Percentiles rank a stretch among this genome's conserved stretches.
These are phyloP conservation scores for Apodospora peruviana DNA, from an alignment of 495 filamentous ascomycete genomes.

Conservation along the genomic window DNA sequence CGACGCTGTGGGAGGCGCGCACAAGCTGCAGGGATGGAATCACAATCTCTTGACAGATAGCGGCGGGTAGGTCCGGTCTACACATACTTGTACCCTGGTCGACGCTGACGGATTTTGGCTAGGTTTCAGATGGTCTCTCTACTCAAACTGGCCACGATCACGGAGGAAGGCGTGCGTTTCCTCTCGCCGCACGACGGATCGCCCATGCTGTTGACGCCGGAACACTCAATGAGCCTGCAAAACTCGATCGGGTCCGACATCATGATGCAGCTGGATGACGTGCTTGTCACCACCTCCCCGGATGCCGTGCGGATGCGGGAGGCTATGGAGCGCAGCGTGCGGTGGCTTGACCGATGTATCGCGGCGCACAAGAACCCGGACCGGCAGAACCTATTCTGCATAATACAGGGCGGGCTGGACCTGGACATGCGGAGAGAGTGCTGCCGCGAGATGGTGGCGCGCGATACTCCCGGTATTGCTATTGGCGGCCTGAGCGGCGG, in stretches of 20 bases:
- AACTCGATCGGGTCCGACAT: slow-evolving; percentile 98
- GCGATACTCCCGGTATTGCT: slow-evolving; percentile 92
- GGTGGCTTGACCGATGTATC: slow-evolving; percentile 98
- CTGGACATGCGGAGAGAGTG: slow-evolving; percentile 82
- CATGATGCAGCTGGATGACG: slow-evolving; percentile 98
- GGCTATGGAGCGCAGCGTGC: slow-evolving; percentile 91
- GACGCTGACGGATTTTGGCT: slow-evolving; percentile 10
- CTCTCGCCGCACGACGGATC: slow-evolving; percentile 89
- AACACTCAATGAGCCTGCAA: slow-evolving; percentile 94
- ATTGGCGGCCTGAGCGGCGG: slow-evolving; percentile 93
- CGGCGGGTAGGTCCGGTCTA: slow-evolving; percentile 83
- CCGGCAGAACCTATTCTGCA: slow-evolving; percentile 95
- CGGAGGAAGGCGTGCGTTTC: slow-evolving; percentile 93
- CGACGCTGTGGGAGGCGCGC: slow-evolving; percentile 82
- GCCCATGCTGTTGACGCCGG: slow-evolving; percentile 96
- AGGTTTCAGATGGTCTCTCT: slow-evolving; percentile 99
- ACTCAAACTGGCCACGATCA: slow-evolving; percentile 86
- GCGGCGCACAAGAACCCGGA: slow-evolving; percentile 77
- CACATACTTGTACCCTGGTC: not conserved
- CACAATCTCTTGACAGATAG: slow-evolving; percentile 96
- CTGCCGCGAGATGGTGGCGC: slow-evolving; percentile 80
- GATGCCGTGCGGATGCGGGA: slow-evolving; percentile 81
- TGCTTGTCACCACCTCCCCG: slow-evolving; percentile 90
- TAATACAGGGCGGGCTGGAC: slow-evolving; percentile 94
- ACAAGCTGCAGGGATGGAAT: slow-evolving; percentile 90